A percentile compares a stretch with the other conserved stretches of the same genome.
Conservation (phyloP, 169 alveolate genomes). For the Eimeria falciformis region DNA sequence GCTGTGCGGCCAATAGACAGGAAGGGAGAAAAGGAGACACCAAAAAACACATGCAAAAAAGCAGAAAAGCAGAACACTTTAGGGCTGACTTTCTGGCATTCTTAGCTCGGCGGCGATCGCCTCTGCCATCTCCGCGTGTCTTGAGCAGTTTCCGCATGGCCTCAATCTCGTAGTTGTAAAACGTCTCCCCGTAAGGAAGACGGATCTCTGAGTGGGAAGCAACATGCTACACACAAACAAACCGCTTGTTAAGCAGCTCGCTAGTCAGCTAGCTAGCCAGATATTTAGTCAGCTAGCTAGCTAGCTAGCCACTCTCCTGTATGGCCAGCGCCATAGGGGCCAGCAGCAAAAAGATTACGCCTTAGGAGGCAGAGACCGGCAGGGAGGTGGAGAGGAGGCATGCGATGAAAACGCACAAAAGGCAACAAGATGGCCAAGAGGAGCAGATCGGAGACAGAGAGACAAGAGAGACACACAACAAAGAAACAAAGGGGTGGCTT, state of each 20-base stretch:
- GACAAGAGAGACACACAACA: background rate
- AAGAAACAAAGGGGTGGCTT: too few species aligned
- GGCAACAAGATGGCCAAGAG: background rate
- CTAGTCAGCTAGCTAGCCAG: background rate
- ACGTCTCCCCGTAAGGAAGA: background rate
- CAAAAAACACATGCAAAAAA: background rate
- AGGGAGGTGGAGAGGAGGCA: too few species aligned
- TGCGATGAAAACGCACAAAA: background rate
- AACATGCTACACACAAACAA: background rate
- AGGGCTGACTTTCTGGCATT: background rate
- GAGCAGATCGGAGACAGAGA: background rate
- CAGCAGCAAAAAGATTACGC: background rate
- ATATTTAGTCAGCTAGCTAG: background rate
- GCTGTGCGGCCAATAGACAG: background rate
- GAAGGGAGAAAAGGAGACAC: background rate
- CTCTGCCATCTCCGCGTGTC: conserved; percentile 3
- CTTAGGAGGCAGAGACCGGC: too few species aligned
- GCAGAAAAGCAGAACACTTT: background rate
- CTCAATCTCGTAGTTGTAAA: background rate
- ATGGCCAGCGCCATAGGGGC: background rate
- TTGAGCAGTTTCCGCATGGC: background rate
- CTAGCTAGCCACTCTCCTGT: background rate
- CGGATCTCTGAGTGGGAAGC: background rate
- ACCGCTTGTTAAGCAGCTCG: too few species aligned
- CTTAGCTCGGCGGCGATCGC: background rate